Evolutionary conservation across 345 rosid species (phyloP), one percentile per base, ranked within the genome.

Genomic region (Streptanthus diversifolius): DNA sequence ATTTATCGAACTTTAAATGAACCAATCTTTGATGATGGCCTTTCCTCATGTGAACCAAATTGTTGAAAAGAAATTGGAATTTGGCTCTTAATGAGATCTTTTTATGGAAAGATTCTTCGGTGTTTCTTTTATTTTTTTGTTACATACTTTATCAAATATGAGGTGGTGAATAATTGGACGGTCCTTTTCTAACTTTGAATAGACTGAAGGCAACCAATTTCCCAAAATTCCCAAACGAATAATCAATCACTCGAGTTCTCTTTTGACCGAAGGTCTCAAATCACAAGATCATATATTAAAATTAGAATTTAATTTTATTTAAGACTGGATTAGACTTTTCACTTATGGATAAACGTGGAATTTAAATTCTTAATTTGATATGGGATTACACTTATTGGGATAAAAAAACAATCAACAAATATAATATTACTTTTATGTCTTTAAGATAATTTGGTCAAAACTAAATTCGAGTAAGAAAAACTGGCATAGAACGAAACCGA

Each of bases 141-240:
- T 51, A 32, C 35, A 21, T 25, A 25, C 24, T n/a, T n/a, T n/a
- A n/a, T 11, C 2, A 30, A 39, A 72, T 30, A 15, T 73, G 72
- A 45, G 66, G 71, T 66, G 59, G 52, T 45, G 60, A 57, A 57
- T 44, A 29, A 35, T 27, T 49, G 61, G 35, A 65, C 43, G 53
- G 78, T 74, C 78, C 10, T 37, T 66, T 19, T 58, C 73, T 39
- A 48, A 43, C 29, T 24, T 35, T 58, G 7, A 4, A 22, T 32
- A 19, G 44, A 40, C 25, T 1, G 14, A 11, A 11, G 57, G 35
- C 56, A 44, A 19, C 8, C 17, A 6, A 5, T 52, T 71, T 32
- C 70, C 44, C 30, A 14, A 72, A 25, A 5, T 41, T 53, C 56
- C 56, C 36, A 30, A 30, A 63, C 44, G 44, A 51, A 62, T 40